Conservation (phyloP, 768 basidiomycete genomes). For the Paxillus rubicundulus region DNA sequence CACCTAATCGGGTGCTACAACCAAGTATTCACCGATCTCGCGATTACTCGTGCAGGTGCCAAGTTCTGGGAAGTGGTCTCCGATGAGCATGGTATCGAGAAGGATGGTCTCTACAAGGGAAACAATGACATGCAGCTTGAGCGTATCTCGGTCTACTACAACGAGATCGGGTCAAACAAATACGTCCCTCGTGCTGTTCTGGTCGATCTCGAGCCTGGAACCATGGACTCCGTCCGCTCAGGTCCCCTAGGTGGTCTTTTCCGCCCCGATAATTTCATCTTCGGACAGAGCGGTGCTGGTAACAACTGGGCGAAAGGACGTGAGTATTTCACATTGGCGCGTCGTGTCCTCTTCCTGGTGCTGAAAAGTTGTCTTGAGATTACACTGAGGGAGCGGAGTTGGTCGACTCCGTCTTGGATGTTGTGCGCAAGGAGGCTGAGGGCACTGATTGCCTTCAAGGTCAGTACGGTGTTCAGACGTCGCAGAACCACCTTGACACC, state of each 20-base stretch:
- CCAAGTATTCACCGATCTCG: slow-evolving; percentile 17
- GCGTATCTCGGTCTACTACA: slow-evolving; percentile 97
- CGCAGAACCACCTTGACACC: not conserved
- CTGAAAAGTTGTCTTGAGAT: slow-evolving; percentile 30
- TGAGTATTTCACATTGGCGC: slow-evolving; percentile 43
- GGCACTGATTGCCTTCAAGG: slow-evolving; percentile 96
- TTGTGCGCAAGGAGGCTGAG: slow-evolving; percentile 98
- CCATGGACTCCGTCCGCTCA: slow-evolving; percentile 90
- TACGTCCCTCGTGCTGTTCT: slow-evolving; percentile 98
- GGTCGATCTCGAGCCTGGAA: slow-evolving; percentile 96
- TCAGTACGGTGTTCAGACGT: slow-evolving; percentile 32
- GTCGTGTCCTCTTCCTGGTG: not conserved
- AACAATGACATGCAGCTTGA: slow-evolving; percentile 94
- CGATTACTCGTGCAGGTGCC: slow-evolving; percentile 55
- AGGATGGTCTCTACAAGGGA: slow-evolving; percentile 92
- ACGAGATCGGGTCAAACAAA: slow-evolving; percentile 92
- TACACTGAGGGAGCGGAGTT: slow-evolving; percentile 98
- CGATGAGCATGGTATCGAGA: slow-evolving; percentile 95
- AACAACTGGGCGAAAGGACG: slow-evolving; percentile 99
- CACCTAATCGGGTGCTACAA: slow-evolving; percentile 9
- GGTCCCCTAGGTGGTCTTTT: slow-evolving; percentile 89
- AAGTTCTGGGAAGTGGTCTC: slow-evolving; percentile 98
- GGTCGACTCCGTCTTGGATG: slow-evolving; percentile 98
- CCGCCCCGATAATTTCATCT: slow-evolving; percentile 98
- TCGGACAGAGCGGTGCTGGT: slow-evolving; percentile 96